Conservation (phyloP, 176 grass and related monocot species). For the Aegilops tauschii region DNA sequence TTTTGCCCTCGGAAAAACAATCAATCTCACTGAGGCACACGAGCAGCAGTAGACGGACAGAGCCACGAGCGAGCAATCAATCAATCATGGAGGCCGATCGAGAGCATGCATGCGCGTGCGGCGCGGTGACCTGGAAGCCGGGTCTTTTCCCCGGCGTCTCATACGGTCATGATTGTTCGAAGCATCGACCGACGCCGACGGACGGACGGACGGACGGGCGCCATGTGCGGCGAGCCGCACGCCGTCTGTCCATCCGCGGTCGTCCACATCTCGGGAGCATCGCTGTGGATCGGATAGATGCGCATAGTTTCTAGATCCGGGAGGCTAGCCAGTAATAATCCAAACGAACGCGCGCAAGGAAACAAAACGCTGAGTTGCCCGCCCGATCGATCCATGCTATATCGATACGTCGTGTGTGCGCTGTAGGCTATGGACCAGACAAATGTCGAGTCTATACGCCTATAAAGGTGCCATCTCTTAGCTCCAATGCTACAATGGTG, state of each 20-base stretch:
- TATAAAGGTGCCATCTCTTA: not conserved
- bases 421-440: constrained; percentile 15
- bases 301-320: constrained; percentile 19
- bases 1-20: not conserved
- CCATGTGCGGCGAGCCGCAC: not conserved
- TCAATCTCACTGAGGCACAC: not conserved
- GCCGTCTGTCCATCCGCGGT: not conserved
- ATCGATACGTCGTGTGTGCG: too few species aligned
- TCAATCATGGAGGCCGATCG: constrained; percentile 8
- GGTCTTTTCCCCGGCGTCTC: constrained; percentile 22
- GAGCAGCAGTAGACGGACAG: not conserved
- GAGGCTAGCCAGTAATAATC: not conserved
- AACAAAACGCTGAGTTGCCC: not conserved
- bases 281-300: not conserved
- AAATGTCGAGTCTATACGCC: not conserved
- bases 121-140: constrained; percentile 11
- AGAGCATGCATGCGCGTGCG: not conserved
- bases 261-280: constrained; percentile 15
- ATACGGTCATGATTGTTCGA: not conserved
- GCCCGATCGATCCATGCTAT: not conserved
- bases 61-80: constrained; percentile 22
- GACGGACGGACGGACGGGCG: too few species aligned
- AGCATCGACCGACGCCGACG: not conserved
- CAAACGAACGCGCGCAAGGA: not conserved
- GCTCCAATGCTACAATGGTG: not conserved